These are phyloP conservation scores for Pseudonitzschia multistriata DNA, from an alignment of 108 stramenopile species.

Conservation along the genomic window DNA sequence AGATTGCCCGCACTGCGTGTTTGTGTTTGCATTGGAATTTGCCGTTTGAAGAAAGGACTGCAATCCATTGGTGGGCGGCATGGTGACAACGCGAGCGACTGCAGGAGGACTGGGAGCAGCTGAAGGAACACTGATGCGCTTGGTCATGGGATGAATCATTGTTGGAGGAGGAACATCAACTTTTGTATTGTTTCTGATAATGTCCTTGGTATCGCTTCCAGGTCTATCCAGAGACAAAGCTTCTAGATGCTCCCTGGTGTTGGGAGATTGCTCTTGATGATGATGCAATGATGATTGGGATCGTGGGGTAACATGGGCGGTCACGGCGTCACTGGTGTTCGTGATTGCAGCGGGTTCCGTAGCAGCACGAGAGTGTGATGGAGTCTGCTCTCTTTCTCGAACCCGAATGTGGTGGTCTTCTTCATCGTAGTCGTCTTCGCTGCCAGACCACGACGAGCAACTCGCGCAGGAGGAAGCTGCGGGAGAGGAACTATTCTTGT, in stretches of 20 bases:
- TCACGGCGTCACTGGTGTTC: not conserved
- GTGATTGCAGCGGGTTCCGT: not conserved
- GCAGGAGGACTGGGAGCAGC: no score
- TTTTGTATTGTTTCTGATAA: no score
- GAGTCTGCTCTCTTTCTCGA: not conserved
- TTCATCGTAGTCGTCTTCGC: not conserved
- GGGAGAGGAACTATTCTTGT: not conserved
- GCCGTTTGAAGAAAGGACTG: constrained; percentile 3
- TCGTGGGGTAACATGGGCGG: no score
- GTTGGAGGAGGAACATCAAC: no score
- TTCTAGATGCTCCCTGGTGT: no score
- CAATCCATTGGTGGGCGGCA: constrained; percentile 10
- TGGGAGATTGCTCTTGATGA: no score
- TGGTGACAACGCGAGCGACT: not conserved
- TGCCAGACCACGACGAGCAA: not conserved
- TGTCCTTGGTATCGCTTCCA: no score
- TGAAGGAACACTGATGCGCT: not conserved
- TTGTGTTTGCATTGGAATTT: no score
- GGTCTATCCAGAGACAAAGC: no score
- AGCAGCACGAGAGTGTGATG: not conserved
- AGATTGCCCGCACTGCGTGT: no score
- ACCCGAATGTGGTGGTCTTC: not conserved
- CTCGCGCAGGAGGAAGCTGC: not conserved
- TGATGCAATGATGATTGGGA: no score
- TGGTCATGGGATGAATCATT: not conserved